A percentile compares a stretch with the other conserved stretches of the same genome.
Evolutionary conservation across 2,329 filamentous ascomycete genomes (phyloP).

Genomic region (Pseudohalonectria lignicola): DNA sequence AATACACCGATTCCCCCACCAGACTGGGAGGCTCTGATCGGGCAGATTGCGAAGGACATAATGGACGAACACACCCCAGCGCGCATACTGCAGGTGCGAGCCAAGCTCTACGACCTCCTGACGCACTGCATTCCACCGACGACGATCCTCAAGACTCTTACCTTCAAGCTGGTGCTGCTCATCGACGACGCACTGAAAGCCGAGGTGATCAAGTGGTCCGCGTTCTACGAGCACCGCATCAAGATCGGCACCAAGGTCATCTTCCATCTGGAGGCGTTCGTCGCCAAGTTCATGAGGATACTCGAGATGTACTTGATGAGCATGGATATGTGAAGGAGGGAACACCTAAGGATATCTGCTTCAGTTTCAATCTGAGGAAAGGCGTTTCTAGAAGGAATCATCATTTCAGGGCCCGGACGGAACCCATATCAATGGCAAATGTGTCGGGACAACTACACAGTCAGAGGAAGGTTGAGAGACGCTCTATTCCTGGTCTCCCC

Average conservation of each 20-base stretch:
- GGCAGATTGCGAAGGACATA: slow-evolving; percentile 84
- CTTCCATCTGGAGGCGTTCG: slow-evolving; percentile 96
- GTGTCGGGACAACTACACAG: no score
- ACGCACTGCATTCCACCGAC: slow-evolving; percentile 96
- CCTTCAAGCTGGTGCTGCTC: slow-evolving; percentile 80
- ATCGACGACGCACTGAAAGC: slow-evolving; percentile 85
- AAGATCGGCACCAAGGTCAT: slow-evolving; percentile 90
- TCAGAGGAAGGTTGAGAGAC: no score
- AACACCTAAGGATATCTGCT: no score
- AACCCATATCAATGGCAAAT: no score
- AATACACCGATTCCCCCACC: slow-evolving; percentile 84
- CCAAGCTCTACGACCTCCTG: slow-evolving; percentile 92
- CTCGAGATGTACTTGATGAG: slow-evolving; percentile 86
- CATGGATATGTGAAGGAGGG: slow-evolving; percentile 52
- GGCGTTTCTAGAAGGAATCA: no score
- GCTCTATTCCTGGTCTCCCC: no score
- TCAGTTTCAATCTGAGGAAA: no score
- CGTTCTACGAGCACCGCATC: slow-evolving; percentile 94
- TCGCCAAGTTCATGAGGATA: slow-evolving; percentile 96
- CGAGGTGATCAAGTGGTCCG: slow-evolving; percentile 90
- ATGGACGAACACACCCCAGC: slow-evolving; percentile 87
- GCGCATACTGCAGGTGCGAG: slow-evolving; percentile 75
- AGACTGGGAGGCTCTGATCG: slow-evolving; percentile 91
- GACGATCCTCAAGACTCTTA: slow-evolving; percentile 86
- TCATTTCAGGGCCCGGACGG: neutral